Base-by-base conservation (phyloP, 805 yeast genomes). In the Martiniozyma abietophila region DNA sequence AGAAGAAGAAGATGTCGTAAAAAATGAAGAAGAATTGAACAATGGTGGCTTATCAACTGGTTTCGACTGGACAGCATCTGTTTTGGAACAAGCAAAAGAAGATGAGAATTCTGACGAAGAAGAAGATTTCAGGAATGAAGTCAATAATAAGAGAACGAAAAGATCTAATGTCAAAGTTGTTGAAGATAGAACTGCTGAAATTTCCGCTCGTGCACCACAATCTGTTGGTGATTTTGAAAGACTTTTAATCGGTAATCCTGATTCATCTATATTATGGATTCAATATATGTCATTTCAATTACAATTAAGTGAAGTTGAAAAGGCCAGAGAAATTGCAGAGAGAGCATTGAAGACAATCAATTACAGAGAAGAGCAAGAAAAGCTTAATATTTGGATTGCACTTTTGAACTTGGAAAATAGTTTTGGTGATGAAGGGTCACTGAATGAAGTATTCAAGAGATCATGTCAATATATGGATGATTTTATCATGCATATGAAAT, bases 211-310 rank as follows among this genome's bases (percentile, higher is more conserved):
- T 48, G 82, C 88, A 11, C 98, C 98, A 25, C 94, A 89, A 59
- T 85, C 96, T 38, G 81, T 76, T 27, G 63, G 76, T 30, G 99
- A 92, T 57, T 92, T 86, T 50, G 99, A 92, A 61, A 76, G 98
- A 51, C 62, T 92, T 45, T 69, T 92, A 36, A 71, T 92, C 40
- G 94, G 96, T 54, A 81, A 81, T 53, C 96, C 98, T 31, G 80
- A 84, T 63, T 84, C 95, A 3, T 89, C 98, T 1, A 72, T 88
- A 23, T 60, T 85, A 38, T 92, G 98, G 98, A 89, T 92, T 83
- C 84, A 88, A 61, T 92, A 82, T 61, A 92, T 92, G 96, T 88
- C 97, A 4, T 92, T 89, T 80, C 95, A 88, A 59, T 68, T 92
- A 44, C 96, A 88, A 58, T 67, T 89, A 43, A 82, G 95, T 64